These are phyloP conservation scores for Teratosphaeria gauchensis DNA, from an alignment of 2,329 filamentous ascomycete genomes.

Conservation along the genomic window DNA sequence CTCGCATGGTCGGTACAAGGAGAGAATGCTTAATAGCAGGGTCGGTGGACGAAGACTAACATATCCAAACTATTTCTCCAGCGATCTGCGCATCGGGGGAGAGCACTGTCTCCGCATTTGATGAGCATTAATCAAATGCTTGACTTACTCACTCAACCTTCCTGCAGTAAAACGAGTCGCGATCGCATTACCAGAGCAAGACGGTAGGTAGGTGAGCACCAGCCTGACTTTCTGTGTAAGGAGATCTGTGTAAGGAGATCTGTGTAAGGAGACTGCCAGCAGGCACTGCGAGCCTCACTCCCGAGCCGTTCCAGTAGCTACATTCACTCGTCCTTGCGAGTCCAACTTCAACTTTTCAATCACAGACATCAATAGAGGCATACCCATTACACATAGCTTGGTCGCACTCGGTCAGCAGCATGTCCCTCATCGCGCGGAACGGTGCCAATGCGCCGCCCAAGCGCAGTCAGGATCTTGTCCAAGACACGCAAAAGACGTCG, in stretches of 20 bases:
- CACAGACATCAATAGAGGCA: neutral
- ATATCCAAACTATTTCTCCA: neutral
- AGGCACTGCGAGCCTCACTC: too few species aligned
- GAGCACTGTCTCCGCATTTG: neutral
- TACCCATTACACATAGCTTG: neutral
- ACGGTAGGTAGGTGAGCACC: too few species aligned
- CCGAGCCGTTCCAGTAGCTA: too few species aligned
- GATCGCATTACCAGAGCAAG: neutral
- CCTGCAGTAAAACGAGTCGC: neutral
- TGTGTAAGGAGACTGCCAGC: too few species aligned
- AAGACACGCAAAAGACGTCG: constrained; percentile 22
- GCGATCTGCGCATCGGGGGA: neutral
- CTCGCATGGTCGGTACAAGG: constrained; percentile 10
- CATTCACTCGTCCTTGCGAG: too few species aligned
- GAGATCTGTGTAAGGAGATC: too few species aligned
- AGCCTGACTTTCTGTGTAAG: too few species aligned
- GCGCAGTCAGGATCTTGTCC: constrained; percentile 16
- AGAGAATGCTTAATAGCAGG: neutral
- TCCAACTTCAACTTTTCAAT: too few species aligned
- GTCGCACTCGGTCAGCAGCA: constrained; percentile 2
- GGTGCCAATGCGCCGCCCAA: constrained; percentile 25
- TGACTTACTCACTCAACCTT: neutral
- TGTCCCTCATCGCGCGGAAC: constrained; percentile 26
- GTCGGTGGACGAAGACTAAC: neutral
- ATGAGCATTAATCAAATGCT: neutral